These are phyloP conservation scores for Cyclocybe aegerita DNA, from an alignment of 768 basidiomycete genomes.

Conservation along the genomic window DNA sequence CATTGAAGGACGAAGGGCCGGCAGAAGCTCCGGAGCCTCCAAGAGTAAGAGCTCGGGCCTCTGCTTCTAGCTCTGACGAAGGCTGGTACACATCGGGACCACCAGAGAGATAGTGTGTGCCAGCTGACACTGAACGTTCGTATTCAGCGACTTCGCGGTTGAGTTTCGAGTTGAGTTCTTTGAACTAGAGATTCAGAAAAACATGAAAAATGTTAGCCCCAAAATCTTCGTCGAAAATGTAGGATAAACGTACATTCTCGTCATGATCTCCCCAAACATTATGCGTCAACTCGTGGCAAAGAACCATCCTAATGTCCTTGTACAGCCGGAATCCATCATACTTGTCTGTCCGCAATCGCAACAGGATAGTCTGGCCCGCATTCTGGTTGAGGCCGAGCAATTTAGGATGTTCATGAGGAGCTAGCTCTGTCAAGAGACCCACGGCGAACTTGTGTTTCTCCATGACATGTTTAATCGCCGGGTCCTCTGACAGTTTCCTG, in stretches of 20 bases:
- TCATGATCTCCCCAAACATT: constrained; percentile 75
- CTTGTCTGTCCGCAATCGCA: constrained; percentile 65
- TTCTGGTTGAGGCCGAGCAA: constrained; percentile 70
- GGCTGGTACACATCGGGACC: constrained; percentile 48
- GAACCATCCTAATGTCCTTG: constrained; percentile 58
- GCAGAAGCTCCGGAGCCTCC: constrained; percentile 39
- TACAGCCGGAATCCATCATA: constrained; percentile 77
- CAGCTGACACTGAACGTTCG: constrained; percentile 50
- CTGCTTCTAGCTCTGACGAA: constrained; percentile 54
- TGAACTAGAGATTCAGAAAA: constrained; percentile 52
- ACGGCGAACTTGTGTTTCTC: constrained; percentile 66
- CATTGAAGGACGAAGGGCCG: constrained; percentile 1
- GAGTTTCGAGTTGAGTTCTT: constrained; percentile 69
- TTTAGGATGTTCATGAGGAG: constrained; percentile 72
- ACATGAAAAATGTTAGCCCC: background rate
- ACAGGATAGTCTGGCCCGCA: constrained; percentile 60
- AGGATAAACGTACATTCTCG: constrained; percentile 55
- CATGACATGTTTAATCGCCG: constrained; percentile 72
- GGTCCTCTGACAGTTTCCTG: constrained; percentile 62
- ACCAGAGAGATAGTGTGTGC: constrained; percentile 53
- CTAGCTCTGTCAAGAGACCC: constrained; percentile 71
- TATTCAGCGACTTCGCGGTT: constrained; percentile 73
- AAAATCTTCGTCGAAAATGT: background rate
- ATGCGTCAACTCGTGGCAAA: constrained; percentile 79
- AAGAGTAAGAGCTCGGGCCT: constrained; percentile 51